phyloP scores from a whole-genome alignment of 768 basidiomycete species.

The Leccinum obscurum region DNA sequence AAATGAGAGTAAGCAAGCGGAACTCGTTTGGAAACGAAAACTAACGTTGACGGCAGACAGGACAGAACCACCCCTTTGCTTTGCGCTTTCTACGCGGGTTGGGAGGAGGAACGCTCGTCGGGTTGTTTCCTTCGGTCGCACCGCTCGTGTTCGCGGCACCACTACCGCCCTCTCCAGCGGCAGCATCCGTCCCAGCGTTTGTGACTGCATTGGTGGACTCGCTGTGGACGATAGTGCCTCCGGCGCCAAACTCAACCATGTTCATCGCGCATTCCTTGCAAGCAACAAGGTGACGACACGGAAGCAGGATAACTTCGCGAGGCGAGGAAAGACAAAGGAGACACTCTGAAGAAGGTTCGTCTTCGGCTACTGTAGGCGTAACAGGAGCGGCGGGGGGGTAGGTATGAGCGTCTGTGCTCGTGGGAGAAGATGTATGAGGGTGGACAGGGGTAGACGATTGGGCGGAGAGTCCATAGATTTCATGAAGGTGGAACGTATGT shows the following conservation, averaged over 20 bases:
- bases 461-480: conserved; percentile 89
- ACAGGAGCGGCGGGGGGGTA: conserved; percentile 42
- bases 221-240: conserved; percentile 75
- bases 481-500: conserved; percentile 93
- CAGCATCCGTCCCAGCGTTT: conserved; percentile 23
- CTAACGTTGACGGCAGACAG: conserved; percentile 93
- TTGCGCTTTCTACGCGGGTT: conserved; percentile 78
- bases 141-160: conserved; percentile 15
- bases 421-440: conserved; percentile 40
- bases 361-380: conserved; percentile 42
- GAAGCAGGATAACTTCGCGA: conserved; percentile 88
- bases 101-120: conserved; percentile 28
- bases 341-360: conserved; percentile 84
- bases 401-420: conserved; percentile 40
- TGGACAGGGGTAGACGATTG: conserved; percentile 39
- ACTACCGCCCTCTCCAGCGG: conserved; percentile 26
- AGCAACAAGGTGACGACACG: conserved; percentile 92
- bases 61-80: conserved; percentile 97
- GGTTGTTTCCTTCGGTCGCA: conserved; percentile 29
- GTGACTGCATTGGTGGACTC: conserved; percentile 38
- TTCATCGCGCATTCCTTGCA: conserved; percentile 95
- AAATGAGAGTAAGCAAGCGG: background rate
- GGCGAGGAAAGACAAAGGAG: conserved; percentile 87
- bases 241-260: conserved; percentile 97
- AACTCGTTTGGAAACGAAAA: conserved; percentile 12